phyloP scores from a whole-genome alignment of 495 filamentous ascomycete species.

The Penicillium simplicissimum region DNA sequence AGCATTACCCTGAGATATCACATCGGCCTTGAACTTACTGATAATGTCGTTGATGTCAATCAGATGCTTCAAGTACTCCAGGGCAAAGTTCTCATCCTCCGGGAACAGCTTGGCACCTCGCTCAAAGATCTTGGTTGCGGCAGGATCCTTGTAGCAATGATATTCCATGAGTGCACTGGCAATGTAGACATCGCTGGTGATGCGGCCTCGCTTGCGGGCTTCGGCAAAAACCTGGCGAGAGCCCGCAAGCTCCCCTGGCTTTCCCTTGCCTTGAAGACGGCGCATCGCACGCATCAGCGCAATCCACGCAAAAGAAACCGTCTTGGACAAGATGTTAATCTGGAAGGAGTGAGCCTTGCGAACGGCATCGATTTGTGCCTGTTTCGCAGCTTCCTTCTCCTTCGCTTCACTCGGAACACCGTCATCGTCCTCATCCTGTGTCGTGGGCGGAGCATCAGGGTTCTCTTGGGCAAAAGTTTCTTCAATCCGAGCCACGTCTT shows the following conservation, averaged over 20 bases:
- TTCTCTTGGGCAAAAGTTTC: conserved; percentile 48
- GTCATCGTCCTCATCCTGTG: conserved; percentile 62
- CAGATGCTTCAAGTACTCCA: conserved; percentile 94
- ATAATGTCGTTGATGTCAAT: conserved; percentile 87
- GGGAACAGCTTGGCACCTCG: conserved; percentile 89
- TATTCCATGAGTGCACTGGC: conserved; percentile 90
- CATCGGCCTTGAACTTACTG: conserved; percentile 59
- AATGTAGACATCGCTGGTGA: conserved; percentile 92
- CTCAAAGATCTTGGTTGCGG: conserved; percentile 93
- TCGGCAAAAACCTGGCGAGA: conserved; percentile 84
- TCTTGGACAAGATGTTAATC: conserved; percentile 69
- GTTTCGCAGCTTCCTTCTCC: conserved; percentile 55
- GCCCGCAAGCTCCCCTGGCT: conserved; percentile 67
- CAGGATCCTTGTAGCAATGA: conserved; percentile 89
- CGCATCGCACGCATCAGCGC: conserved; percentile 91
- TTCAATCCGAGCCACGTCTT: conserved; percentile 70
- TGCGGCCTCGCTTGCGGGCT: conserved; percentile 77
- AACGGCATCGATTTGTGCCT: conserved; percentile 67
- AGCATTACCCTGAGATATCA: neutral
- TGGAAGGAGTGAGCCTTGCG: conserved; percentile 70
- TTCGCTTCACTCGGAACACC: conserved; percentile 59
- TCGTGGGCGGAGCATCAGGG: conserved; percentile 39
- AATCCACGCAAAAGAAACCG: conserved; percentile 90
- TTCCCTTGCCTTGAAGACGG: conserved; percentile 90
- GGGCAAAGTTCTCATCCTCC: conserved; percentile 83